Evolutionary conservation across 192 early-diverging fungal species (phyloP), one percentile per base, ranked within the genome.

Genomic region (Phlyctochytrium arcticum): DNA sequence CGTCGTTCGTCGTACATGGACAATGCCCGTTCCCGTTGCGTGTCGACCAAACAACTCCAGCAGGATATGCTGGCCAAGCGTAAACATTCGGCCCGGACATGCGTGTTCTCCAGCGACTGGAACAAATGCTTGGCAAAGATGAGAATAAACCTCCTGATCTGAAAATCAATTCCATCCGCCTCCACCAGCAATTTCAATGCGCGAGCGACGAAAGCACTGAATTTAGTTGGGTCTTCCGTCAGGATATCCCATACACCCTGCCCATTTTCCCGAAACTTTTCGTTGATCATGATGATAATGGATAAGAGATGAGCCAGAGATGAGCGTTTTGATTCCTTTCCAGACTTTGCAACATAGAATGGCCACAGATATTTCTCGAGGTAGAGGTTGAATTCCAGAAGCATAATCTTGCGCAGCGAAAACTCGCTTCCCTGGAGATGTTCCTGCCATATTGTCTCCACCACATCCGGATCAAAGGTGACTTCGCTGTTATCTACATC

Each of bases 241-340:
- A 59, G 57, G 30, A 80, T 42, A 15, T 46, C 39, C 70, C 69
- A 80, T 3, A 65, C 48, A 10, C 48, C 49, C 4, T 62, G 27
- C 21, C 94, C 74, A 23, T 85, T 76, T 59, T 92, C 85, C 51
- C 88, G 82, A 67, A 82, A 84, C 74, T 98, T 97, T 68, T 96
- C 96, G 73, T 97, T 97, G 6, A 93, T 65, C 76, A 98, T 83
- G 46, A 94, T 54, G 5, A 89, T 82, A 17, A 96, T 89, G 2
- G 94, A 91, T 8, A 95, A 47, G 4, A 89, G 67, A 54, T 90
- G 85, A 34, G 70, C 69, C 6, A 81, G 17, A 19, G 55, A 57
- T 10, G 67, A 57, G 21, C 63, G 31, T 17, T 9, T 29, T 12
- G 65, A 36, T 34, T 54, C 67, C n/a, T 62, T 62, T 15, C 4